These are phyloP conservation scores for Chamaecyparis obtusa DNA, from an alignment of 75 land plant genomes.

Conservation along the genomic window DNA sequence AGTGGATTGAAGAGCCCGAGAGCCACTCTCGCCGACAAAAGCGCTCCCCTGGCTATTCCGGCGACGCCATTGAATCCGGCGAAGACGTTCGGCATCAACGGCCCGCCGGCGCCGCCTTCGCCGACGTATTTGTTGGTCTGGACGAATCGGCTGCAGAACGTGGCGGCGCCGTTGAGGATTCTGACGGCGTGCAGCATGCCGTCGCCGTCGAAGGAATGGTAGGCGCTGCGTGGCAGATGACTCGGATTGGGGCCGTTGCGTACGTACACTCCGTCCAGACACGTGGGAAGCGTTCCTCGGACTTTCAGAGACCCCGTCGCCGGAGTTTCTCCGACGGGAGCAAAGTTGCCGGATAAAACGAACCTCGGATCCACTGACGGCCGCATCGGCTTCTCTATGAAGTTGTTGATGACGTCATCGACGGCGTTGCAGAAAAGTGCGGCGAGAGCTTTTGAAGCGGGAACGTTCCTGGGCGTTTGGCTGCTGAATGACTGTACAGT, in stretches of 20 bases:
- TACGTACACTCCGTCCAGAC: conserved; percentile 67
- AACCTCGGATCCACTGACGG: conserved; percentile 48
- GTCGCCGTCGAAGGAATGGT: conserved; percentile 85
- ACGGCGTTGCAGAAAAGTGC: conserved; percentile 23
- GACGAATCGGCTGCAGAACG: conserved; percentile 65
- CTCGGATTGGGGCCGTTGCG: conserved; percentile 85
- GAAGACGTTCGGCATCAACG: conserved; percentile 54
- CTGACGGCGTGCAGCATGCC: conserved; percentile 81
- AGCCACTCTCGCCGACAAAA: conserved; percentile 24
- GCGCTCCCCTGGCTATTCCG: conserved; percentile 49
- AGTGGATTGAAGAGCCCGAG: conserved; percentile 41
- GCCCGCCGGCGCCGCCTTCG: conserved; percentile 36
- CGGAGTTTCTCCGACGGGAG: conserved; percentile 62
- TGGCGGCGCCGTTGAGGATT: conserved; percentile 40
- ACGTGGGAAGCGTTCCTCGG: conserved; percentile 46
- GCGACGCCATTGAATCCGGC: conserved; percentile 40
- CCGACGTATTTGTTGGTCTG: conserved; percentile 51
- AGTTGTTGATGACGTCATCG: conserved; percentile 51
- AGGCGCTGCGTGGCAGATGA: conserved; percentile 46
- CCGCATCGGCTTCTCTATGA: conserved; percentile 30
- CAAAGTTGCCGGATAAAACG: conserved; percentile 56
- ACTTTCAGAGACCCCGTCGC: conserved; percentile 32
- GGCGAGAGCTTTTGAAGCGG: neutral
- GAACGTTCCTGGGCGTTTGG: neutral
- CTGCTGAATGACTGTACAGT: neutral